Evolutionary conservation across 2,329 filamentous ascomycete species (phyloP), one percentile per base, ranked within the genome.

Genomic region (Fusarium marasasianum): DNA sequence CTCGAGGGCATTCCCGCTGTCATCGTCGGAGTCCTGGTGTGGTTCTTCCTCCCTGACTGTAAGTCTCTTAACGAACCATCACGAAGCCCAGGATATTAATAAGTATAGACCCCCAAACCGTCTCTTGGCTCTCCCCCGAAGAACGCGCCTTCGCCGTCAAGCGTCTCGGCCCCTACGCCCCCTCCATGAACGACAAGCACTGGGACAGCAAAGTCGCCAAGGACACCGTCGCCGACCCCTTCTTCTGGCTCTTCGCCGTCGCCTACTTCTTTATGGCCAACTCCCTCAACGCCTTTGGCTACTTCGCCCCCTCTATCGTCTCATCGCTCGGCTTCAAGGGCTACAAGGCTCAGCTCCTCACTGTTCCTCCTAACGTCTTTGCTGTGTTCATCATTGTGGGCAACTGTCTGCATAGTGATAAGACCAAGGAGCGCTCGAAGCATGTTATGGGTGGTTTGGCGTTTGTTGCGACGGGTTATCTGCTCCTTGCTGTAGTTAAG

Each of bases 1-100:
- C 83, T 92, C 57, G 85, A 83, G 66, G 77, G 83, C 22, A 77
- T 81, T 26, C 63, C 77, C 26, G 74, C 80, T 44, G 63, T 82
- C 57, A 59, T 81, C 35, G 75, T 80, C n/a, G 77, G 77, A 41
- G 47, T 83, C 38, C 26, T 82, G 58, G 73, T 80, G 56, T 80
- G 77, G 68, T 81, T 78, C 73, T 79, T 74, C 66, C 76, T 77
- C 33, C 81, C 81, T 4, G 80, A 83, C 59, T 82, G 74, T 73
- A 64, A 63, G 74, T 50, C 10, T 11, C 6, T 26, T 0, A 3
- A 41, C 24, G 17, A 13, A 3, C 4, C 29, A 20, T 41, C 6
- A 24, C 8, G 0, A 1, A 17, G 3, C 10, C 1, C 24, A 18
- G 7, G 14, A 12, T 8, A 18, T 20, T 66, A 47, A 66, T 31